Evolutionary conservation across 768 basidiomycete genomes (phyloP).

Genomic region (Boletus eberwhitei): DNA sequence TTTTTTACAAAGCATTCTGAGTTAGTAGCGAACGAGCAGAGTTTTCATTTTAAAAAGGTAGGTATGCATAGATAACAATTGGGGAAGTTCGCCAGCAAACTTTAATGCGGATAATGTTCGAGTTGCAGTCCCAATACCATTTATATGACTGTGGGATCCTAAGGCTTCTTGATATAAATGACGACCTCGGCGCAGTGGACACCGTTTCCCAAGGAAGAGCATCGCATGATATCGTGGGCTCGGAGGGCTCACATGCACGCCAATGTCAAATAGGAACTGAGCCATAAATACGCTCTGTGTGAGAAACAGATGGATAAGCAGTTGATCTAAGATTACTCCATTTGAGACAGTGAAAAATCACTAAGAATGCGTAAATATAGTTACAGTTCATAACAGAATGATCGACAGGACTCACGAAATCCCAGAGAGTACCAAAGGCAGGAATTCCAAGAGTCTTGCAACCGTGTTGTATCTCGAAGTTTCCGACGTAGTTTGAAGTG

Average conservation of each 20-base stretch:
- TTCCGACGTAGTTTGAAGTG: constrained; percentile 79
- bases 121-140: not conserved
- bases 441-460: constrained; percentile 69
- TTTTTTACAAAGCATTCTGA: not conserved
- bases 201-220: constrained; percentile 2
- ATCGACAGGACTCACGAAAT: constrained; percentile 43
- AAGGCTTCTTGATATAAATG: not conserved
- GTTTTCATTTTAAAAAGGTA: not conserved
- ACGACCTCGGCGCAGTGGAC: constrained; percentile 1
- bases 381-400: not conserved
- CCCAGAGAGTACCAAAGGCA: constrained; percentile 69
- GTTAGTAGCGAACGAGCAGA: not conserved
- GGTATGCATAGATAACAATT: constrained; percentile 10
- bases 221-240: not conserved
- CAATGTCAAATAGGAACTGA: constrained; percentile 2
- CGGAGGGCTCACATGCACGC: constrained; percentile 4
- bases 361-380: constrained; percentile 13
- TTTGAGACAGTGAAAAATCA: constrained; percentile 14
- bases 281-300: not conserved
- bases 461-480: constrained; percentile 75
- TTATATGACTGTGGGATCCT: constrained; percentile 5
- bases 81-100: constrained; percentile 4
- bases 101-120: constrained; percentile 10
- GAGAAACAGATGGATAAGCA: constrained; percentile 5
- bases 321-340: not conserved